Evolutionary conservation across 257 asterid species (phyloP).

Genomic region (Salvia rosmarinus): DNA sequence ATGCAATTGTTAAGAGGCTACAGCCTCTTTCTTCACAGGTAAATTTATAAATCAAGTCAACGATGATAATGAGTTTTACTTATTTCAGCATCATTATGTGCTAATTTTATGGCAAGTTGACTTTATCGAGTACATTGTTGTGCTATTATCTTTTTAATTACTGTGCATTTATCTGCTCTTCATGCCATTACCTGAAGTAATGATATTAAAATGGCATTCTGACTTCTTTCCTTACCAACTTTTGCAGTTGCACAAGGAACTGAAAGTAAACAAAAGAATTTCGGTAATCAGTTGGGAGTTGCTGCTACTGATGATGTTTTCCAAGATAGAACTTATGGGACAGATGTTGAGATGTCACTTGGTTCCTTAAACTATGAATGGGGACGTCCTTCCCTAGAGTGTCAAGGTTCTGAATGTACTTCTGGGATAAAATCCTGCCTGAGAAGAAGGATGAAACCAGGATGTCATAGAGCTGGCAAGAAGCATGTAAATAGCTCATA

Average conservation of each 20-base stretch:
- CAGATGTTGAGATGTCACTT: constrained; percentile 33
- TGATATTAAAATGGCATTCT: constrained; percentile 8
- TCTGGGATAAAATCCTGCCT: constrained; percentile 38
- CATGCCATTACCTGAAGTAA: neutral
- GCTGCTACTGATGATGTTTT: constrained; percentile 42
- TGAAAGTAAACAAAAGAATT: constrained; percentile 26
- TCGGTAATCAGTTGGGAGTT: constrained; percentile 34
- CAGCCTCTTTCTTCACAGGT: neutral
- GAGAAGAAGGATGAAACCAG: constrained; percentile 37
- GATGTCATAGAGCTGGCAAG: constrained; percentile 37
- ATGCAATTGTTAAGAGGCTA: neutral
- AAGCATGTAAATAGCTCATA: constrained; percentile 37
- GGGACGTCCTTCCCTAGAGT: constrained; percentile 17
- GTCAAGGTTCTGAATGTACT: constrained; percentile 32
- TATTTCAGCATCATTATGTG: neutral
- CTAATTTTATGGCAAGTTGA: neutral
- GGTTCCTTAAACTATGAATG: constrained; percentile 37
- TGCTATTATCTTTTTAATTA: neutral
- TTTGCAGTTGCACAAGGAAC: constrained; percentile 54
- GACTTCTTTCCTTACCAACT: constrained; percentile 14
- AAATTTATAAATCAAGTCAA: neutral
- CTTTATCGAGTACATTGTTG: constrained; percentile 11
- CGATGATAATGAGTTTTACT: neutral
- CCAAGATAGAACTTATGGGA: constrained; percentile 31
- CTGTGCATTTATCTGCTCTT: neutral